Percentiles rank a stretch among this genome's conserved stretches.
phyloP scores from a whole-genome alignment of 805 yeast genomes.

The Starmerella bombicola region DNA sequence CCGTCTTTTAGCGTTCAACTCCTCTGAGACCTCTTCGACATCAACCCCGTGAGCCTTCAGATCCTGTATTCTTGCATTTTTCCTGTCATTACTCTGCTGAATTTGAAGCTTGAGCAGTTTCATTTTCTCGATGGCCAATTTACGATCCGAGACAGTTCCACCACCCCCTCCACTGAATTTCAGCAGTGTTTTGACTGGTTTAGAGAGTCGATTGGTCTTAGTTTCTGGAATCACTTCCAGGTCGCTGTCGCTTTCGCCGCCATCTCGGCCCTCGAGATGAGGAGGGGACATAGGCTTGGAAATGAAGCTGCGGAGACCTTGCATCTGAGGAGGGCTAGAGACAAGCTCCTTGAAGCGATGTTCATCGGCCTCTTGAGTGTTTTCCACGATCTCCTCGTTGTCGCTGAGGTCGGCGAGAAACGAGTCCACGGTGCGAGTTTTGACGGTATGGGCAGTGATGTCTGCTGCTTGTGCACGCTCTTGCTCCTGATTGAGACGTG shows the following conservation, averaged over 20 bases:
- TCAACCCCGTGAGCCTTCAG: slow-evolving; percentile 17
- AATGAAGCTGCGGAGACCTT: slow-evolving; percentile 14
- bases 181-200: slow-evolving; percentile 16
- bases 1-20: slow-evolving; percentile 4
- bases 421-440: slow-evolving; percentile 8
- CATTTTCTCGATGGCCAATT: slow-evolving; percentile 7
- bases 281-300: not conserved
- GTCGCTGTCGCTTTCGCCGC: slow-evolving; percentile 16
- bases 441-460: slow-evolving; percentile 11
- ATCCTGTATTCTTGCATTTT: slow-evolving; percentile 3
- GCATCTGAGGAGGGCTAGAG: slow-evolving; percentile 20
- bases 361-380: not conserved
- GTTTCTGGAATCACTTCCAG: slow-evolving; percentile 22
- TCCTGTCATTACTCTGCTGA: slow-evolving; percentile 10
- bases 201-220: slow-evolving; percentile 9
- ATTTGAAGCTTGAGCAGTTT: slow-evolving; percentile 11
- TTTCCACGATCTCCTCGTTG: not conserved
- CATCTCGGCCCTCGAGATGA: not conserved
- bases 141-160: slow-evolving; percentile 8
- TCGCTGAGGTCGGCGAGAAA: slow-evolving; percentile 15
- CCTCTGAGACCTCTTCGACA: slow-evolving; percentile 6
- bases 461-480: slow-evolving; percentile 16
- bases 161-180: slow-evolving; percentile 9
- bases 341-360: slow-evolving; percentile 3
- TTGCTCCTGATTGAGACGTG: slow-evolving; percentile 12